Base-by-base conservation (phyloP, 1,284 basidiomycete genomes). In the Malassezia globosa region DNA sequence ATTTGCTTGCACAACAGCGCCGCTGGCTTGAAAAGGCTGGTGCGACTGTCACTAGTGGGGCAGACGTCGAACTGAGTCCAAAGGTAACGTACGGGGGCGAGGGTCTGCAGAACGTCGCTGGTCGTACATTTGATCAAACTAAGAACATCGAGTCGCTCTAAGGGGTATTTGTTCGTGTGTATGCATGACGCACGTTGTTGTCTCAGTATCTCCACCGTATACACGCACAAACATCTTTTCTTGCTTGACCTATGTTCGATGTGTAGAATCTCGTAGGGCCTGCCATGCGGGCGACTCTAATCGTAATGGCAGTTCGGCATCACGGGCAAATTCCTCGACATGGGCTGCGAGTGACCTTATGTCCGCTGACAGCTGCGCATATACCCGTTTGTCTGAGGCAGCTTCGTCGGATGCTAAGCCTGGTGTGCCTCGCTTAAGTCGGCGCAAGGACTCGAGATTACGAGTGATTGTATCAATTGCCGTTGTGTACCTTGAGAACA, bases 11-110 rank as follows among this genome's bases (percentile, higher is more conserved):
- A n/a, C 87, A 95, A 75, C 88, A 96, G 69, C 78, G 74, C 65
- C 76, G 86, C 35, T 97, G 87, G 81, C 75, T 99, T 58, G 78
- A 82, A 62, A 73, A 61, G 0, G 84, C 85, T 0, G 92, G 94
- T 8, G 90, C 86, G 13, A 76, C 66, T 24, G 75, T 96, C 23
- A 71, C 66, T 23, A 79, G 81, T 2, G 80, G 76, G 23, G 80
- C 84, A 13, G 85, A 92, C 72, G 82, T 96, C 52, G 90, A 97
- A 73, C 75, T 96, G 47, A 85, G 83, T n/a, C 88, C 92, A 6
- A 75, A 83, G 7, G 80, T 88, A 45, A 84, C 81, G 59, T 96
- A 96, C 62, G 82, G 82, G 7, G 94, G 94, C 25, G 94, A 97
- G 72, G 89, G 87, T 0, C 75, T 99, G 49, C 83, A 85, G 63